phyloP scores from a whole-genome alignment of 2,329 filamentous ascomycete species.

The Dothistroma pini region DNA sequence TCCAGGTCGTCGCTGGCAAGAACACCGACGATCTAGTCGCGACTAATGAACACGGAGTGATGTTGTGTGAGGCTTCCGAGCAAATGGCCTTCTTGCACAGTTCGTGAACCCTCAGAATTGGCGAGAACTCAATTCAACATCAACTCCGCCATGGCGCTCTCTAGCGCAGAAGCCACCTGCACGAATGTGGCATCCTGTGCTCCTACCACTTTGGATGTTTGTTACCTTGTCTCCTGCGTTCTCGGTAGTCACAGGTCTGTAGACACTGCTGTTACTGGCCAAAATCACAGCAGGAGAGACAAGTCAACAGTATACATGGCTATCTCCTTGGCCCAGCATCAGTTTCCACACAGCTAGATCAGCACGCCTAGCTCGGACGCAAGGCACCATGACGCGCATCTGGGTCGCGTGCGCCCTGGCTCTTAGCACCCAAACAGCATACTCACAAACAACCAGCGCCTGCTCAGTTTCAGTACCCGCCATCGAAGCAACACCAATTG shows the following conservation, averaged over 20 bases:
- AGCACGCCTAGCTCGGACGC: not conserved
- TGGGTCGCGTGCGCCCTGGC: not conserved
- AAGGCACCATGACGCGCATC: not conserved
- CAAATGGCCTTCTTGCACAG: not conserved
- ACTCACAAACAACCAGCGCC: not conserved
- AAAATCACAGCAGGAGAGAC: no score
- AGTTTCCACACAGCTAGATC: not conserved
- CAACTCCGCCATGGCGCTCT: not conserved
- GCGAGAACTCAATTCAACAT: not conserved
- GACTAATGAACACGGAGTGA: no score
- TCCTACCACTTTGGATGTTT: not conserved
- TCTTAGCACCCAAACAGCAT: not conserved
- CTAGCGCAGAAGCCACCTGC: not conserved
- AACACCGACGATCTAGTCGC: no score
- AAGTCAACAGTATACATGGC: not conserved
- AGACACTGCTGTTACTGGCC: no score
- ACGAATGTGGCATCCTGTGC: not conserved
- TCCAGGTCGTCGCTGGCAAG: no score
- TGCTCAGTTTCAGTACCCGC: not conserved
- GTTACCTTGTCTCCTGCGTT: no score
- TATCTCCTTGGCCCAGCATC: not conserved
- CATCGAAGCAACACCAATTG: slow-evolving; percentile 9
- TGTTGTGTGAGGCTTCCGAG: no score
- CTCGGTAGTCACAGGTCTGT: no score
- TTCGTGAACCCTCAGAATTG: not conserved